A percentile compares a stretch with the other conserved stretches of the same genome.
These are phyloP conservation scores for Saxophila tyrrhenica DNA, from an alignment of 495 filamentous ascomycete genomes.

Conservation along the genomic window DNA sequence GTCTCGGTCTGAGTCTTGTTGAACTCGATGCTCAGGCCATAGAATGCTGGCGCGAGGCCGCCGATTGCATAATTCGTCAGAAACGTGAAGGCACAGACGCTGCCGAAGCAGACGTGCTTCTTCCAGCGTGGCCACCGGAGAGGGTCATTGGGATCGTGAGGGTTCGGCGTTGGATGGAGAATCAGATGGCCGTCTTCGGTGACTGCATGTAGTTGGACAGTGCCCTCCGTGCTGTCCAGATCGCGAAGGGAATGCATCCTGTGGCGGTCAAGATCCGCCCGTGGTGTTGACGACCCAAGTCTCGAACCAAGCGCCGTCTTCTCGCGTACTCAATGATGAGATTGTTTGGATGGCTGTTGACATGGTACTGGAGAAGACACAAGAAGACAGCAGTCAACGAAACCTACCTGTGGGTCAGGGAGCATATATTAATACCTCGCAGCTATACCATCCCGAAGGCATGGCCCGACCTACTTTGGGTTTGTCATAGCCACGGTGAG, in stretches of 20 bases:
- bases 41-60: constrained; percentile 29
- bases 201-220: constrained; percentile 23
- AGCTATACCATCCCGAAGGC: no score
- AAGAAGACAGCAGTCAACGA: no score
- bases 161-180: constrained; percentile 11
- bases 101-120: constrained; percentile 25
- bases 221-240: constrained; percentile 27
- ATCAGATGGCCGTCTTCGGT: constrained; percentile 5
- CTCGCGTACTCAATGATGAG: no score
- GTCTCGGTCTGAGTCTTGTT: constrained; percentile 24
- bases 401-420: no score
- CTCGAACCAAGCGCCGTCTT: constrained; percentile 13
- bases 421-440: no score
- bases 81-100: constrained; percentile 26
- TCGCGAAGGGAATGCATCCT: constrained; percentile 22
- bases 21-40: constrained; percentile 23
- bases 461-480: not conserved
- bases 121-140: constrained; percentile 29
- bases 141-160: constrained; percentile 22
- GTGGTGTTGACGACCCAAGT: constrained; percentile 8
- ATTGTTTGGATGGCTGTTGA: no score
- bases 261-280: constrained; percentile 6
- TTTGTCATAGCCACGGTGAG: not conserved
- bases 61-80: constrained; percentile 29
- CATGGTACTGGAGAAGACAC: no score